Percentiles rank a stretch among this genome's conserved stretches.
Conservation (phyloP, 305 asterid genomes). For the Solanum chacoense region DNA sequence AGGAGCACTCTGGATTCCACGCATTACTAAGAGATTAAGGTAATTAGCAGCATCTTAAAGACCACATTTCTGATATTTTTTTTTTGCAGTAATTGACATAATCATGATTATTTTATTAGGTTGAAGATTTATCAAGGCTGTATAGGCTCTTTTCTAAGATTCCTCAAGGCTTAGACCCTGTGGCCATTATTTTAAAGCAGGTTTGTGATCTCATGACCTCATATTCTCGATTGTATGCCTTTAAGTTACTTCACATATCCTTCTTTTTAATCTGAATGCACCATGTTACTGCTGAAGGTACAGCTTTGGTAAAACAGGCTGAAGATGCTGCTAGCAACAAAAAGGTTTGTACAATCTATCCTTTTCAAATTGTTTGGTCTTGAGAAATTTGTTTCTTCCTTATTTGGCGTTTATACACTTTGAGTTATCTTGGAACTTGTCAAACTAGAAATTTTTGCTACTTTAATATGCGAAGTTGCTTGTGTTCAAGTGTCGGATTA, state of each 20-base stretch:
- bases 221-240: neutral
- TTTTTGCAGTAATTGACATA: neutral
- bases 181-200: conserved; percentile 86
- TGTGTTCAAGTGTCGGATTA: neutral
- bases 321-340: conserved; percentile 93
- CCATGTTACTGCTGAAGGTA: conserved; percentile 98
- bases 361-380: neutral
- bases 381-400: neutral
- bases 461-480: neutral
- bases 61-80: neutral
- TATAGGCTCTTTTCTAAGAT: conserved; percentile 88
- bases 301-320: conserved; percentile 87
- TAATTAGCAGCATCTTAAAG: conserved; percentile 5
- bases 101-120: conserved; percentile 25
- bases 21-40: conserved; percentile 90
- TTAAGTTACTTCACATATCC: neutral
- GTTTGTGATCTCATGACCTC: conserved; percentile 23
- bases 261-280: conserved; percentile 16
- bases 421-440: neutral
- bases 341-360: conserved; percentile 40
- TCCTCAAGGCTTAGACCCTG: conserved; percentile 85
- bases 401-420: neutral
- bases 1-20: conserved; percentile 96
- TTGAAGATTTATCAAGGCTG: conserved; percentile 86
- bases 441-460: neutral